Evolutionary conservation across 2,329 filamentous ascomycete species (phyloP).

Genomic region (Pleurostoma richardsiae): DNA sequence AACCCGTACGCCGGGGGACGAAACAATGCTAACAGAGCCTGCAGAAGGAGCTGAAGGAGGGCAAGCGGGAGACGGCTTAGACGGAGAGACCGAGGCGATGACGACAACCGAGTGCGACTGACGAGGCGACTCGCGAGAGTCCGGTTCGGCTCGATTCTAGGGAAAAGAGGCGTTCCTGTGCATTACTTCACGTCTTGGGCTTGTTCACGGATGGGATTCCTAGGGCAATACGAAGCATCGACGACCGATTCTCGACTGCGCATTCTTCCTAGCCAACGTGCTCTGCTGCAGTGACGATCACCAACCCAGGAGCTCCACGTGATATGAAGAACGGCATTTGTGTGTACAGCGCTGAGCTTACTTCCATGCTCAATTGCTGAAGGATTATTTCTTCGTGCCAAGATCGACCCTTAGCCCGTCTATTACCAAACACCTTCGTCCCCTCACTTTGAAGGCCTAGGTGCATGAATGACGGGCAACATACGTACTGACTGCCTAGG

Average conservation of each 20-base stretch:
- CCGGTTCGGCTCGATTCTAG: too few relatives aligned
- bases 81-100: constrained; percentile 11
- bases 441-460: constrained; percentile 28
- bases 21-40: constrained; percentile 15
- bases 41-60: constrained; percentile 97
- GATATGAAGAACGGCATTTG: constrained; percentile 39
- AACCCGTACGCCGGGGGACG: too few relatives aligned
- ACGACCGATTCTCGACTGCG: not conserved
- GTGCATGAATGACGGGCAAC: constrained; percentile 54
- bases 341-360: constrained; percentile 55
- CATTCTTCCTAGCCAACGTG: not conserved
- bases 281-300: not conserved
- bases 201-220: not conserved
- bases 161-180: too few relatives aligned
- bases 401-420: constrained; percentile 40
- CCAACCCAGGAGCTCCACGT: not conserved
- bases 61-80: constrained; percentile 84
- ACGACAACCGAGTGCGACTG: not conserved
- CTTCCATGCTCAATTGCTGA: constrained; percentile 48
- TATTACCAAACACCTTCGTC: constrained; percentile 55
- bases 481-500: constrained; percentile 15
- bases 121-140: not conserved
- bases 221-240: not conserved
- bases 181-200: too few relatives aligned
- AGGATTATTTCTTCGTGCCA: constrained; percentile 52